A percentile compares a stretch with the other conserved stretches of the same genome.
These are phyloP conservation scores for Boeremia exigua DNA, from an alignment of 2,329 filamentous ascomycete species.

Conservation along the genomic window DNA sequence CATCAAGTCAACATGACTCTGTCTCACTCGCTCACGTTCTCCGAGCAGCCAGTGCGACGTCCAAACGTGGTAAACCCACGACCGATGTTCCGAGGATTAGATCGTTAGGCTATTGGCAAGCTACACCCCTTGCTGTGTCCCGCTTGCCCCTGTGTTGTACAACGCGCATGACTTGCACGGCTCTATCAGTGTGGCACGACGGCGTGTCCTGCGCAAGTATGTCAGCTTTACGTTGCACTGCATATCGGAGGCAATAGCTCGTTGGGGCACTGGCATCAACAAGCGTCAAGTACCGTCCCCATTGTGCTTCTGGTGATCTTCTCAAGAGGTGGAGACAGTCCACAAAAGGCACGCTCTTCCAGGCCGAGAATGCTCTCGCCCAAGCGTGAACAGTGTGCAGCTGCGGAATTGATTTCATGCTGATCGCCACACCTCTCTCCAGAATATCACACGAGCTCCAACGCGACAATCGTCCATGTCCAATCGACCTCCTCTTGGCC, in stretches of 20 bases:
- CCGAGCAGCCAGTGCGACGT: neutral
- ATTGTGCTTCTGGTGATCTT: neutral
- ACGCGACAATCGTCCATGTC: neutral
- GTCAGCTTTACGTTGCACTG: slow-evolving; percentile 12
- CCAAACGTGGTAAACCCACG: neutral
- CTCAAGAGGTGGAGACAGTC: slow-evolving; percentile 4
- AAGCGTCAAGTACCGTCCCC: neutral
- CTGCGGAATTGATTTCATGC: neutral
- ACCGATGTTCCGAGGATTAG: neutral
- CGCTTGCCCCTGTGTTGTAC: slow-evolving; percentile 7
- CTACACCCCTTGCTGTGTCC: slow-evolving; percentile 3
- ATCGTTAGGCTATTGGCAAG: neutral
- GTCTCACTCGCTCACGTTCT: slow-evolving; percentile 5
- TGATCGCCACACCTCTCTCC: slow-evolving; percentile 1
- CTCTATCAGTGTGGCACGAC: slow-evolving; percentile 10
- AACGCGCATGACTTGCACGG: slow-evolving; percentile 2
- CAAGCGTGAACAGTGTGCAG: neutral
- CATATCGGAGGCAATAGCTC: slow-evolving; percentile 1
- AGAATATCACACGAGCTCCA: neutral
- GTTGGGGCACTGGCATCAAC: slow-evolving; percentile 6
- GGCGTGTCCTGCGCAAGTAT: neutral
- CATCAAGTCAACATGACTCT: slow-evolving; percentile 5
- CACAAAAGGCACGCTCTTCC: slow-evolving; percentile 1
- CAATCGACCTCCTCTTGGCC: neutral
- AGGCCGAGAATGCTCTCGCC: slow-evolving; percentile 2